Conservation (phyloP, 2,329 filamentous ascomycete genomes). For the Microsporum canis region DNA sequence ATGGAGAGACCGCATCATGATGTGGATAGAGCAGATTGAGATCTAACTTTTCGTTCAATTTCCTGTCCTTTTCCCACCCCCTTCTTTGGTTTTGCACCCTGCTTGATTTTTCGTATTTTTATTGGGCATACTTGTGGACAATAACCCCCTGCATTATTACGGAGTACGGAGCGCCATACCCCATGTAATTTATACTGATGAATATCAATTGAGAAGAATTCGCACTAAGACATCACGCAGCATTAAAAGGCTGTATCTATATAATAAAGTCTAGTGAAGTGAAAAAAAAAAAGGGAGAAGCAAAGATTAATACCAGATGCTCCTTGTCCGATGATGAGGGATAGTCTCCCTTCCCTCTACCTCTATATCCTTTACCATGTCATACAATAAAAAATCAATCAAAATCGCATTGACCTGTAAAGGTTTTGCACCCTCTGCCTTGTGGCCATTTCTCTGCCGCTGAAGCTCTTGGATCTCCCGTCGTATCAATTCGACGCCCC, state of each 20-base stretch:
- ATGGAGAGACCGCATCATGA: slow-evolving; percentile 36
- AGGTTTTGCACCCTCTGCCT: slow-evolving; percentile 8
- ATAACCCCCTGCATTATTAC: neutral
- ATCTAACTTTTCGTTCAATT: neutral
- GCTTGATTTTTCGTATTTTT: neutral
- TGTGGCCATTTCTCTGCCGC: slow-evolving; percentile 8
- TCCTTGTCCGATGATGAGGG: slow-evolving; percentile 80
- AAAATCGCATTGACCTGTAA: slow-evolving; percentile 70
- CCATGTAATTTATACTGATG: neutral
- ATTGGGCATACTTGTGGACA: neutral
- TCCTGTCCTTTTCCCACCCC: neutral
- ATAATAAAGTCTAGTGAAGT: neutral
- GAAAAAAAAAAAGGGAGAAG: neutral
- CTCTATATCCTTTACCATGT: slow-evolving; percentile 81
- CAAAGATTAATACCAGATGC: slow-evolving; percentile 72
- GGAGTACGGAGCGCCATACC: slow-evolving; percentile 1
- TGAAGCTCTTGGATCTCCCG: slow-evolving; percentile 54
- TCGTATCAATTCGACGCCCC: slow-evolving; percentile 82
- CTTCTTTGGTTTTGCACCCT: neutral
- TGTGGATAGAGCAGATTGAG: slow-evolving; percentile 26
- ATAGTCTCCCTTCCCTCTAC: slow-evolving; percentile 44
- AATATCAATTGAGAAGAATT: neutral
- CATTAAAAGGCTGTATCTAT: neutral
- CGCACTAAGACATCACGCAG: neutral
- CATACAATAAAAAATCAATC: slow-evolving; percentile 96